These are phyloP conservation scores for Biscogniauxia marginata DNA, from an alignment of 2,329 filamentous ascomycete genomes.

Conservation along the genomic window DNA sequence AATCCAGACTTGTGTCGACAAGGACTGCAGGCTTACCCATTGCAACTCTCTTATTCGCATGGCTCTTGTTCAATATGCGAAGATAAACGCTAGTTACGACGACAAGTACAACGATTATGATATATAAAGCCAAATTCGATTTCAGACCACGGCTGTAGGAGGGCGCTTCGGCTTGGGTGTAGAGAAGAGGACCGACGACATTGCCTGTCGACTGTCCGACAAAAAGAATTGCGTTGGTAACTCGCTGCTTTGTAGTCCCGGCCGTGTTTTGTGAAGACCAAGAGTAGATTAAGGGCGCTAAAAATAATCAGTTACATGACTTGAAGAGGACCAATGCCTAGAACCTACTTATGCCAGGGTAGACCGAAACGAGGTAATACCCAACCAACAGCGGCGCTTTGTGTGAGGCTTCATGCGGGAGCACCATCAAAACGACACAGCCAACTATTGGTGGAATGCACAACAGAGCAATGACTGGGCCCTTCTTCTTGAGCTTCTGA, in stretches of 20 bases:
- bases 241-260: slow-evolving; percentile 69
- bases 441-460: slow-evolving; percentile 29
- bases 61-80: slow-evolving; percentile 14
- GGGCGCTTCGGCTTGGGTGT: slow-evolving; percentile 58
- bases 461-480: slow-evolving; percentile 41
- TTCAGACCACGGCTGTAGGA: slow-evolving; percentile 56
- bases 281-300: slow-evolving; percentile 58
- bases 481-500: slow-evolving; percentile 48
- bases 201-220: slow-evolving; percentile 66
- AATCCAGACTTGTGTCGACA: slow-evolving; percentile 59
- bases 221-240: slow-evolving; percentile 63
- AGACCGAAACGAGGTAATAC: slow-evolving; percentile 48
- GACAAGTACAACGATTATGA: slow-evolving; percentile 55
- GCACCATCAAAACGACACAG: slow-evolving; percentile 26
- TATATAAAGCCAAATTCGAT: slow-evolving; percentile 61
- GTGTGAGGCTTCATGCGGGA: slow-evolving; percentile 18
- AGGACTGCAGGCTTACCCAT: slow-evolving; percentile 60
- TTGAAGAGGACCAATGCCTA: not conserved
- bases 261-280: slow-evolving; percentile 64
- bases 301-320: slow-evolving; percentile 15
- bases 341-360: slow-evolving; percentile 51
- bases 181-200: slow-evolving; percentile 64
- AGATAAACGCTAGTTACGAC: slow-evolving; percentile 26
- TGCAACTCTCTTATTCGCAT: slow-evolving; percentile 41
- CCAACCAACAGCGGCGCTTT: slow-evolving; percentile 39